Percentiles rank a stretch among this genome's conserved stretches.
phyloP scores from a whole-genome alignment of 2,329 filamentous ascomycete species.

The Elsinoe ampelina region DNA sequence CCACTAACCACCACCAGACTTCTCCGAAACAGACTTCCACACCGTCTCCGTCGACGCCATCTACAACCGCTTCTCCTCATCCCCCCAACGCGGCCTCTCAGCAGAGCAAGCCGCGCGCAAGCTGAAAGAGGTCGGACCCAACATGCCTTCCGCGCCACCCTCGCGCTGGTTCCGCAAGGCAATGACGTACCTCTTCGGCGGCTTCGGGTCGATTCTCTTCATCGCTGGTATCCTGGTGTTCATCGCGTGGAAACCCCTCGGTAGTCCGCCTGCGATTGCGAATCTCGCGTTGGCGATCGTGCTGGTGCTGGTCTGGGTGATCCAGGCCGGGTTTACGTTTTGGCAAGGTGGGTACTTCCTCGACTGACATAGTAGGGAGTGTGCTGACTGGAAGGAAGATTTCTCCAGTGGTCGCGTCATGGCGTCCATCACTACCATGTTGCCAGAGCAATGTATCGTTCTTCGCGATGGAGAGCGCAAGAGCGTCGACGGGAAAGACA shows the following conservation, averaged over 20 bases:
- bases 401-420: constrained; percentile 70
- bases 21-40: constrained; percentile 56
- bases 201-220: constrained; percentile 64
- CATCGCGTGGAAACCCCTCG: constrained; percentile 66
- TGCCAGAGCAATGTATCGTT: constrained; percentile 62
- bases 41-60: constrained; percentile 49
- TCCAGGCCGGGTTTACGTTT: constrained; percentile 49
- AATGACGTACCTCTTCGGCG: constrained; percentile 65
- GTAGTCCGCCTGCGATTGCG: constrained; percentile 58
- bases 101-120: constrained; percentile 47
- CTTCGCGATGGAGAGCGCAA: constrained; percentile 48
- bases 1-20: constrained; percentile 19
- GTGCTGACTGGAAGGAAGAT: constrained; percentile 49
- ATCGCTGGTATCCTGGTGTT: constrained; percentile 63
- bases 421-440: constrained; percentile 69
- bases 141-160: constrained; percentile 56
- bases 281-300: constrained; percentile 68
- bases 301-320: constrained; percentile 57
- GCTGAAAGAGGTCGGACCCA: constrained; percentile 53
- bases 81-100: constrained; percentile 50
- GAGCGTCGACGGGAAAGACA: constrained; percentile 34
- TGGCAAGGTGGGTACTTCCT: constrained; percentile 27
- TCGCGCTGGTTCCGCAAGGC: constrained; percentile 50
- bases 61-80: constrained; percentile 50
- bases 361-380: too few relatives aligned